Evolutionary conservation across 306 rosid species (phyloP).

Genomic region (Heteromeles arbutifolia): DNA sequence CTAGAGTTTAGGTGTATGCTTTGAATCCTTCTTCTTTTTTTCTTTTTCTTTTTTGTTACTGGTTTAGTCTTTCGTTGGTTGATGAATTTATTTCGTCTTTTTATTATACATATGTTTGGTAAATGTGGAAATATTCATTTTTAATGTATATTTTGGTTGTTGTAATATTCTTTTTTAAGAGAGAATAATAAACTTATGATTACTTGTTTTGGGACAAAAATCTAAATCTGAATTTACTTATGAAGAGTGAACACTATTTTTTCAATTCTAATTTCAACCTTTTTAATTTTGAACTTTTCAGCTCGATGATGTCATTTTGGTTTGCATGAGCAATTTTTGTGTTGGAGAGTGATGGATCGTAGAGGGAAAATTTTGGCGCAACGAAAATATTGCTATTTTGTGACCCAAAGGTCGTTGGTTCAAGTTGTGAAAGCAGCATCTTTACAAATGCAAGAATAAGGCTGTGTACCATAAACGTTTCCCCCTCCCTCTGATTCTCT

Average conservation of each 20-base stretch:
- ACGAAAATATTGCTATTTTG: too few species aligned
- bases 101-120: background rate
- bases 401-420: fast-evolving
- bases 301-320: too few species aligned
- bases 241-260: background rate
- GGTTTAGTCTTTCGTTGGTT: background rate
- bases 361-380: too few species aligned
- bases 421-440: fast-evolving
- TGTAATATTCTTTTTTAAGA: too few species aligned
- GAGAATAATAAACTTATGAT: background rate
- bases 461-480: too few species aligned
- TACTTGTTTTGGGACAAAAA: background rate
- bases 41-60: background rate
- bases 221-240: too few species aligned
- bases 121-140: background rate
- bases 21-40: background rate
- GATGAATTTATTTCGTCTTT: background rate
- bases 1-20: background rate
- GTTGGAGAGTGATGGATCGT: background rate
- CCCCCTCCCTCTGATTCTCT: fast-evolving
- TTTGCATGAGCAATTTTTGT: background rate
- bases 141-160: background rate
- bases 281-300: too few species aligned
- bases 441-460: too few species aligned
- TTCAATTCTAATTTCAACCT: too few species aligned